Conservation (phyloP, 768 basidiomycete genomes). For the Suillus sp. region DNA sequence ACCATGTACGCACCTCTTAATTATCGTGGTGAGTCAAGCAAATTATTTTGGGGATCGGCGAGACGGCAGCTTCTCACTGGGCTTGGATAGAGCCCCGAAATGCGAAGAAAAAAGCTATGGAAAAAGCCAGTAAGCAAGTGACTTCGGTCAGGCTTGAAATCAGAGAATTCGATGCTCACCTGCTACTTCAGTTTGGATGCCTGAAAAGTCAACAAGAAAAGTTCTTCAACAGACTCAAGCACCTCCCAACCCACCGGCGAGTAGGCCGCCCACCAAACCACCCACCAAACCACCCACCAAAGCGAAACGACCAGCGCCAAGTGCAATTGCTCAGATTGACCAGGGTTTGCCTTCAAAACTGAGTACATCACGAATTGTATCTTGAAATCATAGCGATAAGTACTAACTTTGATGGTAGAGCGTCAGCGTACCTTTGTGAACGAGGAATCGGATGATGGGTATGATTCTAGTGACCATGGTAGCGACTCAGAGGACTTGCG, state of each 20-base stretch:
- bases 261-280: neutral
- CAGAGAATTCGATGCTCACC: neutral
- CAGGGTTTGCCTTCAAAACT: neutral
- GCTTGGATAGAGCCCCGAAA: neutral
- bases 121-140: neutral
- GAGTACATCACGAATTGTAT: neutral
- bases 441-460: neutral
- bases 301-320: neutral
- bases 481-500: neutral
- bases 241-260: neutral
- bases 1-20: neutral
- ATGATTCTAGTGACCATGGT: neutral
- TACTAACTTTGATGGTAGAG: neutral
- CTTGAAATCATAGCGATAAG: neutral
- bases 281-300: neutral
- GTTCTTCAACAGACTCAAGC: neutral
- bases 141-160: neutral
- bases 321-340: neutral
- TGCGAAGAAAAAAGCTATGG: neutral
- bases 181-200: neutral
- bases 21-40: neutral
- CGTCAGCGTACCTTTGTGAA: neutral
- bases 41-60: too few relatives aligned
- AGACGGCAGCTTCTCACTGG: neutral
- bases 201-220: neutral